These are phyloP conservation scores for Flagelloscypha sp. DNA, from an alignment of 768 basidiomycete genomes.

Conservation along the genomic window DNA sequence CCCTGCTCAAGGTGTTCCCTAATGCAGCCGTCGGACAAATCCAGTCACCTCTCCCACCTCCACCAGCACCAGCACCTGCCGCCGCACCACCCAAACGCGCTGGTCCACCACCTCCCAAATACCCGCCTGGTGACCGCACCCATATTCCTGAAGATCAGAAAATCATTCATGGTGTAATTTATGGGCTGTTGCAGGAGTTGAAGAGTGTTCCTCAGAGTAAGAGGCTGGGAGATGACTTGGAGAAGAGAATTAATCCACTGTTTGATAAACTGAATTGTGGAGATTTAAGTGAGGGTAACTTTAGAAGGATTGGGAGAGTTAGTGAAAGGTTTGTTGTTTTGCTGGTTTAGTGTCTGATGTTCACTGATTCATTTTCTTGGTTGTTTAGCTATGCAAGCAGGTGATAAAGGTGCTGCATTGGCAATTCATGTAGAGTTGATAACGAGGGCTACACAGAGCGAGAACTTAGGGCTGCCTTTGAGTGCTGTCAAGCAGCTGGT, in stretches of 20 bases:
- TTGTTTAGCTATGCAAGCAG: slow-evolving; percentile 65
- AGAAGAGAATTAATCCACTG: slow-evolving; percentile 74
- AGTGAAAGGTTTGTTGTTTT: slow-evolving; percentile 50
- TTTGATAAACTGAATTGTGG: slow-evolving; percentile 91
- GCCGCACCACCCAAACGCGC: slow-evolving; percentile 22
- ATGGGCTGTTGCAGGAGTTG: slow-evolving; percentile 52
- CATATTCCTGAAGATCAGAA: slow-evolving; percentile 72
- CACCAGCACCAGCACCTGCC: no score
- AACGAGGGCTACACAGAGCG: slow-evolving; percentile 68
- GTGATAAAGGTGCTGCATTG: slow-evolving; percentile 69
- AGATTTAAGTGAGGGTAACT: slow-evolving; percentile 64
- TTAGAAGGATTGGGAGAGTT: slow-evolving; percentile 67
- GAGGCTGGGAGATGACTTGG: slow-evolving; percentile 78
- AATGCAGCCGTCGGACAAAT: no score
- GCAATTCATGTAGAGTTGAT: slow-evolving; percentile 82
- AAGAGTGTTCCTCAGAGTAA: slow-evolving; percentile 68
- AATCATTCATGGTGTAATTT: slow-evolving; percentile 62
- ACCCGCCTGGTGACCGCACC: slow-evolving; percentile 82
- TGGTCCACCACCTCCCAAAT: slow-evolving; percentile 41
- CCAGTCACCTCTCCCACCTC: slow-evolving; percentile 16
- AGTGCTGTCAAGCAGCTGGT: slow-evolving; percentile 86
- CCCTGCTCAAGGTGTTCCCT: slow-evolving; percentile 21
- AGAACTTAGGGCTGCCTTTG: slow-evolving; percentile 84
- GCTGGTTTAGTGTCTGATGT: background rate
- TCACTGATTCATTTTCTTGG: slow-evolving; percentile 3